A percentile compares a stretch with the other conserved stretches of the same genome.
phyloP scores from a whole-genome alignment of 1,284 basidiomycete species.

The Singerocomus inundabilis region DNA sequence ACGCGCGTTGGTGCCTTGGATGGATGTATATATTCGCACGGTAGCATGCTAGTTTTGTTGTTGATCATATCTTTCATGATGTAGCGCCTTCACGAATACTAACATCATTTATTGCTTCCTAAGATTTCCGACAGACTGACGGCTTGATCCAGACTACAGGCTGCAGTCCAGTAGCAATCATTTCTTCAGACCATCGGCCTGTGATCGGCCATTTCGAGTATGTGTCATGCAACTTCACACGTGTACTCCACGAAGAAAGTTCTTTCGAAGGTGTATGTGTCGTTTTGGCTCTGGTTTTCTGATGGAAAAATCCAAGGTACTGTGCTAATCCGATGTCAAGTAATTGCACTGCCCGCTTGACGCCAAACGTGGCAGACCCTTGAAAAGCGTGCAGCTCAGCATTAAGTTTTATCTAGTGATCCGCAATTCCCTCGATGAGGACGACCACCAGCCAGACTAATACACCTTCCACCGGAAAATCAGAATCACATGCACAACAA shows the following conservation, averaged over 20 bases:
- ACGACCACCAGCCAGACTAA: background rate
- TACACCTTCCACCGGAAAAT: background rate
- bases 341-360: background rate
- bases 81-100: background rate
- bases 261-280: conserved; percentile 11
- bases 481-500: background rate
- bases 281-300: conserved; percentile 13
- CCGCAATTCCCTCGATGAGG: conserved; percentile 14
- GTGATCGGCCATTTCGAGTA: background rate
- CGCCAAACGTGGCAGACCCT: background rate
- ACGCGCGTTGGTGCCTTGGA: too few relatives aligned
- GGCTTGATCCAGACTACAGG: background rate
- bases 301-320: conserved; percentile 14
- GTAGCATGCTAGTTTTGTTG: conserved; percentile 4
- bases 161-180: background rate
- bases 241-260: conserved; percentile 13
- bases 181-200: too few relatives aligned
- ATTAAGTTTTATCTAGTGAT: background rate
- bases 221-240: conserved; percentile 10
- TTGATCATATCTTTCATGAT: conserved; percentile 1
- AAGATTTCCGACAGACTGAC: too few relatives aligned
- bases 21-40: background rate
- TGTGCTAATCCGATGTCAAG: background rate
- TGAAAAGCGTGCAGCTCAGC: background rate
- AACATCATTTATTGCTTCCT: background rate